phyloP scores from a whole-genome alignment of 116 monocot genomes.

The Zostera marina region DNA sequence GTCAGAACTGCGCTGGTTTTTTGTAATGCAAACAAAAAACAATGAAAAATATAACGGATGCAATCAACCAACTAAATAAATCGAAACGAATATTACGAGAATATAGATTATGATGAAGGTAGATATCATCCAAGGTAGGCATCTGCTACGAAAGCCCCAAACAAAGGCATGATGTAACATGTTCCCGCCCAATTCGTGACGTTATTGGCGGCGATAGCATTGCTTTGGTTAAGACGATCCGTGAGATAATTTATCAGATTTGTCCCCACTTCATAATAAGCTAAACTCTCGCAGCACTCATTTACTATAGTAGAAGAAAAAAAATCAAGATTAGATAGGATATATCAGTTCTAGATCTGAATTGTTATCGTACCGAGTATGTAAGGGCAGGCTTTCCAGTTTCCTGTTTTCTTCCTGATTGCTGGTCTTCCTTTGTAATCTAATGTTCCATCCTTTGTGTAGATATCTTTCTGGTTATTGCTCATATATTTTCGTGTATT shows the following conservation, averaged over 20 bases:
- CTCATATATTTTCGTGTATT: background rate
- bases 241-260: slow-evolving; percentile 21
- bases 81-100: slow-evolving; percentile 3
- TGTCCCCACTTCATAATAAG: slow-evolving; percentile 19
- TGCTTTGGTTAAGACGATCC: slow-evolving; percentile 12
- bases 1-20: no score
- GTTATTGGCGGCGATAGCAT: slow-evolving; percentile 15
- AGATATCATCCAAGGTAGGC: slow-evolving; percentile 17
- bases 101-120: slow-evolving; percentile 19
- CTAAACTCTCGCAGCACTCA: slow-evolving; percentile 22
- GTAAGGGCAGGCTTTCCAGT: slow-evolving; percentile 19
- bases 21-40: no score
- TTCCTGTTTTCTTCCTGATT: slow-evolving; percentile 13
- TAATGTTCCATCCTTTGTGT: slow-evolving; percentile 18
- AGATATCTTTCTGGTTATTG: slow-evolving; percentile 4
- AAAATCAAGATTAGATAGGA: background rate
- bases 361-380: slow-evolving; percentile 9
- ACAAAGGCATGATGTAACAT: slow-evolving; percentile 18
- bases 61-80: no score
- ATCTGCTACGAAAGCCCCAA: slow-evolving; percentile 22
- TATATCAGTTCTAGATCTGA: no score
- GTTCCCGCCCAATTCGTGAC: slow-evolving; percentile 26
- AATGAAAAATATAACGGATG: no score
- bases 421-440: slow-evolving; percentile 12
- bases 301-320: slow-evolving; percentile 8